A percentile compares a stretch with the other conserved stretches of the same genome.
Evolutionary conservation across 257 asterid genomes (phyloP).

Genomic region (Petunia secreta): DNA sequence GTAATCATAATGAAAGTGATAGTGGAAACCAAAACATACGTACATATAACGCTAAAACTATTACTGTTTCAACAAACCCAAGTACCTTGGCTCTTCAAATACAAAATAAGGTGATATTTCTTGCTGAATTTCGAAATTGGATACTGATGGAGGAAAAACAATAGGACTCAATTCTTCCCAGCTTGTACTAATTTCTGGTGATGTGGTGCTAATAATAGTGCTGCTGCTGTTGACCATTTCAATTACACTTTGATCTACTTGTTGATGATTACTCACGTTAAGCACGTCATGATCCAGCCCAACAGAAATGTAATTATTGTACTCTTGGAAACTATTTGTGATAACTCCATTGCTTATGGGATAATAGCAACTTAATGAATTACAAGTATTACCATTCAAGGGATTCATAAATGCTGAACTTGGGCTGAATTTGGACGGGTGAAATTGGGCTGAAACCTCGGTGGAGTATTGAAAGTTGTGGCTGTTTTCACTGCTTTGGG

Average conservation of each 20-base stretch:
- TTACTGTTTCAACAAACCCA: slow-evolving; percentile 29
- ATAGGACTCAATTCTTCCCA: slow-evolving; percentile 42
- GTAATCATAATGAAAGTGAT: slow-evolving; percentile 39
- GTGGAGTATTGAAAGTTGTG: slow-evolving; percentile 15
- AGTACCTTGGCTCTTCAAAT: slow-evolving; percentile 19
- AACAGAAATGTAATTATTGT: slow-evolving; percentile 13
- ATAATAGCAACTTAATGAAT: slow-evolving; percentile 23
- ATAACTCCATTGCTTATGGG: slow-evolving; percentile 15
- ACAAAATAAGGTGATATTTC: slow-evolving; percentile 23
- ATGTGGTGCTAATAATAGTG: slow-evolving; percentile 28
- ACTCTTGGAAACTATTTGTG: slow-evolving; percentile 21
- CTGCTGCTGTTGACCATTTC: slow-evolving; percentile 37
- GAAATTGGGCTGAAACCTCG: slow-evolving; percentile 3
- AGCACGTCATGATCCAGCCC: slow-evolving; percentile 28
- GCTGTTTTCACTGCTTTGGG: neutral
- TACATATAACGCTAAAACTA: neutral
- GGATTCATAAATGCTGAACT: neutral
- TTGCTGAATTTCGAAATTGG: slow-evolving; percentile 26
- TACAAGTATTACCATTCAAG: neutral
- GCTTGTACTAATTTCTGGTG: slow-evolving; percentile 41
- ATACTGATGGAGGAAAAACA: slow-evolving; percentile 28
- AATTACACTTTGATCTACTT: slow-evolving; percentile 33
- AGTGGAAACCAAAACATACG: slow-evolving; percentile 19
- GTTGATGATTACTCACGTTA: slow-evolving; percentile 22
- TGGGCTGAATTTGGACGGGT: neutral